Conservation (phyloP, 208 protist species). For the Dictyostelium gargantuum region DNA sequence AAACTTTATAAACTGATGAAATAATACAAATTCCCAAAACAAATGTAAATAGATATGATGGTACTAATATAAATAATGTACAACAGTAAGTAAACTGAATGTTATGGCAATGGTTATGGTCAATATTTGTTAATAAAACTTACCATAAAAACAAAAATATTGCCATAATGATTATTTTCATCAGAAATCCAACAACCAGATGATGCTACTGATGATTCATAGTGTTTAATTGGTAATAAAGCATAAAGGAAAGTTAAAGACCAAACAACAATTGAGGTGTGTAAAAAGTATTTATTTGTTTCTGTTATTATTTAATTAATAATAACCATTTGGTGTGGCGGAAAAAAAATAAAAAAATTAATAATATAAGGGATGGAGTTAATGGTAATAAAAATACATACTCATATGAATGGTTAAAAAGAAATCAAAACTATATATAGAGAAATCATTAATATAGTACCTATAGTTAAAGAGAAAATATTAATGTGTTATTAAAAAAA, state of each 20-base stretch:
- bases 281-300: neutral
- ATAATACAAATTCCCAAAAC: neutral
- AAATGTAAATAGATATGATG: neutral
- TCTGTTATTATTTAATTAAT: neutral
- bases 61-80: too few relatives aligned
- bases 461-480: too few relatives aligned
- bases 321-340: neutral
- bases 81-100: too few relatives aligned
- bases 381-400: neutral
- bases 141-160: slow-evolving; percentile 5
- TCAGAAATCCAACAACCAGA: neutral
- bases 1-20: neutral
- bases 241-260: neutral
- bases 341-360: too few relatives aligned
- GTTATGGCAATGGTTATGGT: too few relatives aligned
- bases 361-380: too few relatives aligned
- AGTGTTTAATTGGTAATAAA: neutral
- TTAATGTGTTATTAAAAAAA: too few relatives aligned
- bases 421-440: neutral
- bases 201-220: neutral
- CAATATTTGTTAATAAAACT: too few relatives aligned
- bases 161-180: neutral
- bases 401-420: neutral
- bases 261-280: neutral
- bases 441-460: too few relatives aligned